phyloP scores from a whole-genome alignment of 208 protist species.

The Trypanosoma avium region DNA sequence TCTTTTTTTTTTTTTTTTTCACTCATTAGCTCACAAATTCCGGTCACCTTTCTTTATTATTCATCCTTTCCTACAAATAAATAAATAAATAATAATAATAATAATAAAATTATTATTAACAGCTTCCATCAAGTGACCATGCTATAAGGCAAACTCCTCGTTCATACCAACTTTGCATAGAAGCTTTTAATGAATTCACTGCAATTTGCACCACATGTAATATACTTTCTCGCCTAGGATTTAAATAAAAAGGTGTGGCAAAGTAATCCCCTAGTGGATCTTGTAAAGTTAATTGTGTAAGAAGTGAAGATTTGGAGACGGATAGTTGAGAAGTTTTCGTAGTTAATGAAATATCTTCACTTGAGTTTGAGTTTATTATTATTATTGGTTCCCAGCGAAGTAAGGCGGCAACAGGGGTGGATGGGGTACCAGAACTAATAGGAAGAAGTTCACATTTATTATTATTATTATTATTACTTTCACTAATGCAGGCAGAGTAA shows the following conservation, averaged over 20 bases:
- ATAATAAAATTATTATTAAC: not conserved
- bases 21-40: no score
- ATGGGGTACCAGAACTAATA: constrained; percentile 25
- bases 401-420: constrained; percentile 34
- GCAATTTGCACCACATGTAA: constrained; percentile 75
- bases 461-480: constrained; percentile 25
- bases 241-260: constrained; percentile 87
- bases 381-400: constrained; percentile 39
- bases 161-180: constrained; percentile 74
- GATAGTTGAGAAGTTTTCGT: no score
- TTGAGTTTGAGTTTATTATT: no score
- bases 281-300: constrained; percentile 32
- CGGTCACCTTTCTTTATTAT: not conserved
- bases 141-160: constrained; percentile 80
- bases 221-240: constrained; percentile 52
- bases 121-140: constrained; percentile 45
- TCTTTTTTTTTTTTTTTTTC: not conserved
- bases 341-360: no score
- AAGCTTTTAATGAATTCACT: constrained; percentile 19
- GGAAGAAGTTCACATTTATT: constrained; percentile 47
- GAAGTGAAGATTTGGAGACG: constrained; percentile 27
- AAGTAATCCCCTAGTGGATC: constrained; percentile 21
- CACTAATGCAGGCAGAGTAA: constrained; percentile 49
- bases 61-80: not conserved
- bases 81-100: constrained; percentile 1